Percentiles rank a stretch among this genome's conserved stretches.
Conservation (phyloP, 345 rosid genomes). For the Arabidopsis thaliana region TAIR10.1 NC_003071.7:13674001-13674500, state of each 20-base stretch:
- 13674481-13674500: not conserved
- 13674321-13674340: not conserved
- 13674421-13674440: constrained; percentile 12
- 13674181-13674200: too few species aligned
- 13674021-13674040: too few species aligned
- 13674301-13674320: not conserved
- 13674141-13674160: too few species aligned
- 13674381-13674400: not conserved
- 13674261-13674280: too few species aligned
- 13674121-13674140: too few species aligned
- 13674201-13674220: too few species aligned
- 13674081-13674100: not conserved
- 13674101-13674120: too few species aligned
- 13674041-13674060: not conserved
- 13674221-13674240: too few species aligned
- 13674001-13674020: not conserved
- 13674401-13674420: constrained; percentile 5
- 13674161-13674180: too few species aligned
- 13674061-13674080: not conserved
- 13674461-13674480: constrained; percentile 30
- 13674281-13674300: too few species aligned
- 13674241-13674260: too few species aligned
- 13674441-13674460: constrained; percentile 40
- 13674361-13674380: not conserved
- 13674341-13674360: not conserved